These are phyloP conservation scores for Chloropicon primus DNA, from an alignment of 139 green algal species.

Conservation along the genomic window DNA sequence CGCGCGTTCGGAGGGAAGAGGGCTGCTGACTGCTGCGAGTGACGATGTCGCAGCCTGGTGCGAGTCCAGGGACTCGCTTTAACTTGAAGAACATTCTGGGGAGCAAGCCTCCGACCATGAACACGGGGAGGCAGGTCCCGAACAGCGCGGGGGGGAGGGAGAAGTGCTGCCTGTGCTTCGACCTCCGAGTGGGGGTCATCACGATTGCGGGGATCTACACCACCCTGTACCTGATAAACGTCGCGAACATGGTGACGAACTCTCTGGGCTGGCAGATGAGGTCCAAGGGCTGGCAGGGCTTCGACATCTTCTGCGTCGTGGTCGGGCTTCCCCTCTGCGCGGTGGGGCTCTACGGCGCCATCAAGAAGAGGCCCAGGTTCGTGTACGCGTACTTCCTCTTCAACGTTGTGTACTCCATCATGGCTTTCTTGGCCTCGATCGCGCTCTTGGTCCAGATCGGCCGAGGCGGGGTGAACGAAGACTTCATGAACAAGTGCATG, in stretches of 20 bases:
- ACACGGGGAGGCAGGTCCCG: background rate
- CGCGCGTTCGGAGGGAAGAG: no score
- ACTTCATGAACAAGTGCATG: background rate
- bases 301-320: background rate
- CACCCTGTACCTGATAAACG: background rate
- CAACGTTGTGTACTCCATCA: background rate
- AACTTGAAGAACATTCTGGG: background rate
- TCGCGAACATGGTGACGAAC: background rate
- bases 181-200: background rate
- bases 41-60: background rate
- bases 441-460: background rate
- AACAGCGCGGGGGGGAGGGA: background rate
- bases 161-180: background rate
- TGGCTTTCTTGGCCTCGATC: background rate
- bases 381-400: background rate
- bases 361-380: background rate
- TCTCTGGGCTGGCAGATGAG: background rate
- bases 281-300: background rate
- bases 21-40: no score
- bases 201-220: background rate
- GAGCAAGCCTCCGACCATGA: background rate
- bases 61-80: background rate
- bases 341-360: background rate
- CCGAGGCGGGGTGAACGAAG: background rate
- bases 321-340: background rate